phyloP scores from a whole-genome alignment of 768 basidiomycete species.

The Austroboletus festivus region DNA sequence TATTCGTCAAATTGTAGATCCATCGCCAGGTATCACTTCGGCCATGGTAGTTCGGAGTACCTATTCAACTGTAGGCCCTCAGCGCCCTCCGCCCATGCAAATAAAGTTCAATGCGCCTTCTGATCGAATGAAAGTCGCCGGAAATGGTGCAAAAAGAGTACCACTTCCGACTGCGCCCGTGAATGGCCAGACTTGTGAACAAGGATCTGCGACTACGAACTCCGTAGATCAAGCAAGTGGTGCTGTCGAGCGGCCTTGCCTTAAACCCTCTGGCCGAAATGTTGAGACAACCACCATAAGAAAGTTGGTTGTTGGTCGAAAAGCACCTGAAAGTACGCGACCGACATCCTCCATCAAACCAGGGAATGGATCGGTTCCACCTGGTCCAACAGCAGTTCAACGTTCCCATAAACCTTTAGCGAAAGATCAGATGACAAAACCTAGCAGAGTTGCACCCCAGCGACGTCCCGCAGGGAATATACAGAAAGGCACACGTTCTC shows the following conservation, averaged over 20 bases:
- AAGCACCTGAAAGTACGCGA: conserved; percentile 5
- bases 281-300: neutral
- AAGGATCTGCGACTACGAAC: neutral
- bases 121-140: conserved; percentile 25
- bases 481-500: conserved; percentile 12
- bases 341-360: conserved; percentile 9
- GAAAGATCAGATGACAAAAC: conserved; percentile 10
- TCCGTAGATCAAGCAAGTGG: neutral
- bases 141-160: conserved; percentile 32
- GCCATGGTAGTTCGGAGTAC: neutral
- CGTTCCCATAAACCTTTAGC: conserved; percentile 10
- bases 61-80: conserved; percentile 19
- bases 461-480: conserved; percentile 6
- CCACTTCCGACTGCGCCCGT: conserved; percentile 24
- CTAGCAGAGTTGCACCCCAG: neutral
- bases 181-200: conserved; percentile 1
- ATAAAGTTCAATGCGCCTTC: conserved; percentile 18
- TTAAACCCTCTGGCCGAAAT: conserved; percentile 12
- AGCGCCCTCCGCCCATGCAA: conserved; percentile 24
- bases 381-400: neutral
- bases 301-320: conserved; percentile 9
- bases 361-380: neutral
- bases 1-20: conserved; percentile 7
- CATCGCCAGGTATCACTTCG: conserved; percentile 2
- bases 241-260: conserved; percentile 1